Conservation (phyloP, 176 grass and related monocot genomes). For the Secale cereale region DNA sequence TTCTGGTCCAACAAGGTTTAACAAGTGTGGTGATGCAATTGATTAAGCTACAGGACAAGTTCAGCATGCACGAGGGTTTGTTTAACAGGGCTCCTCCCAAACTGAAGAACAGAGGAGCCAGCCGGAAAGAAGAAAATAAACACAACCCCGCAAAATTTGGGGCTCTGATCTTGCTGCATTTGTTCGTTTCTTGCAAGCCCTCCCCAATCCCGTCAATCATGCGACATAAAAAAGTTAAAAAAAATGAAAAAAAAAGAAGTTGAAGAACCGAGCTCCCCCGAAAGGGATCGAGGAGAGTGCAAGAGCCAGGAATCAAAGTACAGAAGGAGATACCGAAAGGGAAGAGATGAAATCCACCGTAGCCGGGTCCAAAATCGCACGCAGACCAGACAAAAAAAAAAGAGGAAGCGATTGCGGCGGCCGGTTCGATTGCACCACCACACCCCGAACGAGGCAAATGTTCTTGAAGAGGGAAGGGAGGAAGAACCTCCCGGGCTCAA, state of each 20-base stretch:
- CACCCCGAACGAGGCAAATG: not conserved
- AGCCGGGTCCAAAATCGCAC: not conserved
- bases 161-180: too few relatives aligned
- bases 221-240: not conserved
- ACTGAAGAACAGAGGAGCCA: slow-evolving; percentile 3
- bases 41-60: not conserved
- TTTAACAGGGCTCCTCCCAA: not conserved
- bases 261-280: not conserved
- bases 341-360: not conserved
- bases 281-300: not conserved
- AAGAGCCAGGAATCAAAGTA: not conserved
- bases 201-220: not conserved
- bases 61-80: not conserved
- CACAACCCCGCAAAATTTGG: not conserved
- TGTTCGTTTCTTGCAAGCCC: not conserved
- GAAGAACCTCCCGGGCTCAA: not conserved
- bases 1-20: not conserved
- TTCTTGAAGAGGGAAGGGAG: not conserved
- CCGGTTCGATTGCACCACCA: not conserved
- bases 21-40: not conserved
- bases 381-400: not conserved
- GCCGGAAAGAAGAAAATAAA: not conserved
- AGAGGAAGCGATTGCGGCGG: not conserved
- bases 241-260: not conserved
- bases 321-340: not conserved